Evolutionary conservation across 2,329 filamentous ascomycete genomes (phyloP).

Genomic region (Pseudogymnoascus sp.): DNA sequence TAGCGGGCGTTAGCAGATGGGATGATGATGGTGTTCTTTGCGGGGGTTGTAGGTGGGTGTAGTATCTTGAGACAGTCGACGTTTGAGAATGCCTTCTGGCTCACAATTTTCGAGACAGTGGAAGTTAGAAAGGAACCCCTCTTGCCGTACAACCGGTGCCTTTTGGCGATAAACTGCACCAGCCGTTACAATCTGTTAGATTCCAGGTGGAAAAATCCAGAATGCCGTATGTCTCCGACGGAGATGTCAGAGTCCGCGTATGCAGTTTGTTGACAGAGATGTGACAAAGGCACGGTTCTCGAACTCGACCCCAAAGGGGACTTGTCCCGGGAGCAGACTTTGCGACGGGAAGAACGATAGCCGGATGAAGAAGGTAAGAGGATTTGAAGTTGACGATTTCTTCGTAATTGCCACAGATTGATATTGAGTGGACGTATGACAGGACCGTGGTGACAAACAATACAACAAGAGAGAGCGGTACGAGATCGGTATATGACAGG

Average conservation of each 20-base stretch:
- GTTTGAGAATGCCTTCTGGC: conserved; percentile 1
- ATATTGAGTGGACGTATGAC: neutral
- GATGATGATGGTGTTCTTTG: neutral
- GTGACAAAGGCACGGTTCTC: neutral
- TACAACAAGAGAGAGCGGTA: neutral
- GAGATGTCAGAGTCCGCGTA: neutral
- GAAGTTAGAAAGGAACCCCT: neutral
- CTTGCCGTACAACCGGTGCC: neutral
- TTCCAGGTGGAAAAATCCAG: neutral
- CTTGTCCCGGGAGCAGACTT: neutral
- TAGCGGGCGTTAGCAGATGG: neutral
- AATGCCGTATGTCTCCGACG: neutral
- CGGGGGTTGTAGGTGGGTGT: neutral
- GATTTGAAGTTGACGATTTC: neutral
- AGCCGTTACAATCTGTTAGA: neutral
- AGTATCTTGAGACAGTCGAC: neutral
- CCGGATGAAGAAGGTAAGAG: neutral
- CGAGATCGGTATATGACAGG: neutral
- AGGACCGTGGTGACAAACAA: neutral
- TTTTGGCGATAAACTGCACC: neutral
- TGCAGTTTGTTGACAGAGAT: neutral
- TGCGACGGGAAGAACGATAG: neutral
- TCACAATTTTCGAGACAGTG: neutral
- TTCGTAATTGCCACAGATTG: neutral
- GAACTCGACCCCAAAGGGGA: neutral